phyloP scores from a whole-genome alignment of 1,139 yeast species.

The Pichia sp. region DNA sequence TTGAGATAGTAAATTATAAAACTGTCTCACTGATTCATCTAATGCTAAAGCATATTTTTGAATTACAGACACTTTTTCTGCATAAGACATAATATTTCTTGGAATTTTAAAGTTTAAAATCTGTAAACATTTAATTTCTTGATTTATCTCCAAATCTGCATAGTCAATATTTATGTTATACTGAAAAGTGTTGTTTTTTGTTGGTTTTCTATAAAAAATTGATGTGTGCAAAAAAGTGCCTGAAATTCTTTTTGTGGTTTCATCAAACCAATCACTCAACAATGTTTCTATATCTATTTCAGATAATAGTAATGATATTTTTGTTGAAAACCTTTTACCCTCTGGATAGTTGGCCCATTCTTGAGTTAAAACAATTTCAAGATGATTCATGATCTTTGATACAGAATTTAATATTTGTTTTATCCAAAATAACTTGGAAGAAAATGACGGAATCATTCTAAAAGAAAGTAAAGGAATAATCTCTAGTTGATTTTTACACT shows the following conservation, averaged over 20 bases:
- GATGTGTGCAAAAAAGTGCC: slow-evolving; percentile 32
- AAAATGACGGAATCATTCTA: slow-evolving; percentile 42
- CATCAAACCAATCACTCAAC: slow-evolving; percentile 45
- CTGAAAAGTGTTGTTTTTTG: not conserved
- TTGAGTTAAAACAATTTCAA: slow-evolving; percentile 54
- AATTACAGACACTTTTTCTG: slow-evolving; percentile 42
- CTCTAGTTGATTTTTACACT: slow-evolving; percentile 33
- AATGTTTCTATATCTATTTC: slow-evolving; percentile 41
- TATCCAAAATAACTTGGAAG: slow-evolving; percentile 47
- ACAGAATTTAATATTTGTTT: slow-evolving; percentile 43
- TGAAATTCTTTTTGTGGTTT: slow-evolving; percentile 17
- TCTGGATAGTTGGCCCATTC: slow-evolving; percentile 74
- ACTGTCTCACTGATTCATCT: slow-evolving; percentile 41
- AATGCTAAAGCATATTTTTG: slow-evolving; percentile 56
- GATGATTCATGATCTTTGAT: slow-evolving; percentile 35
- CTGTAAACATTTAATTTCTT: slow-evolving; percentile 49
- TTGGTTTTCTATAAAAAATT: slow-evolving; percentile 31
- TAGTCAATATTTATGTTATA: slow-evolving; percentile 48
- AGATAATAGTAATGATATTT: slow-evolving; percentile 40
- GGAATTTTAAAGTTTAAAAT: slow-evolving; percentile 60
- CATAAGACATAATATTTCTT: slow-evolving; percentile 37
- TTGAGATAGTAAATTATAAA: slow-evolving; percentile 24
- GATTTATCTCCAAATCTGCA: slow-evolving; percentile 38
- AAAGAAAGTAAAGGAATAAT: slow-evolving; percentile 32
- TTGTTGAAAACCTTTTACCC: slow-evolving; percentile 57